A percentile compares a stretch with the other conserved stretches of the same genome.
Evolutionary conservation across 805 yeast genomes (phyloP).

Genomic region (Candida odintsovae): DNA sequence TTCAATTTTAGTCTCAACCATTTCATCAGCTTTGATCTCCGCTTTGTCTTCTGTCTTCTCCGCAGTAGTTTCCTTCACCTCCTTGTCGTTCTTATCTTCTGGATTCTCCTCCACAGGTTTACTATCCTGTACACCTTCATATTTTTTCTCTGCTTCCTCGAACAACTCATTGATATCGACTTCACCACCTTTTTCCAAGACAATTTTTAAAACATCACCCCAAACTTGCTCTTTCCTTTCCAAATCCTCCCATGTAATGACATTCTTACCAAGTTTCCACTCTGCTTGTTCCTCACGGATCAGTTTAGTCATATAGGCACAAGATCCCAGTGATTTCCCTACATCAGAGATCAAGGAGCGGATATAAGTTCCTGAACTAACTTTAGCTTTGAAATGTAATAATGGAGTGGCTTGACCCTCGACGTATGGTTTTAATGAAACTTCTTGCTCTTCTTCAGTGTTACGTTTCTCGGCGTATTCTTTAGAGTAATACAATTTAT

Average conservation of each 20-base stretch:
- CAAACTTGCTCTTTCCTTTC: constrained; percentile 58
- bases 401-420: constrained; percentile 44
- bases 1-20: not conserved
- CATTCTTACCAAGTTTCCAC: constrained; percentile 72
- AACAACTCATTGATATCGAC: constrained; percentile 37
- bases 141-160: constrained; percentile 23
- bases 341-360: constrained; percentile 85
- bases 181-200: constrained; percentile 41
- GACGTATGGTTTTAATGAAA: constrained; percentile 31
- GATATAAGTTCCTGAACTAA: constrained; percentile 93
- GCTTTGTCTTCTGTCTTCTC: not conserved
- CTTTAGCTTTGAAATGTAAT: constrained; percentile 68
- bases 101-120: constrained; percentile 1
- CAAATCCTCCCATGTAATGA: constrained; percentile 63
- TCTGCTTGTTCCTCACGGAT: constrained; percentile 72
- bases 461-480: constrained; percentile 45
- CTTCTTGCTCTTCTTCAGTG: constrained; percentile 35
- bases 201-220: constrained; percentile 57
- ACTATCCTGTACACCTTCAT: not conserved
- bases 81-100: not conserved
- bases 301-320: constrained; percentile 85
- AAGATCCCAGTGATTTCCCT: constrained; percentile 73
- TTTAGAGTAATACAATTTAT: constrained; percentile 52
- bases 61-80: not conserved
- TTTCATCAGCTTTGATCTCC: not conserved